phyloP scores from a whole-genome alignment of 495 filamentous ascomycete species.

The Cercophora newfieldiana region DNA sequence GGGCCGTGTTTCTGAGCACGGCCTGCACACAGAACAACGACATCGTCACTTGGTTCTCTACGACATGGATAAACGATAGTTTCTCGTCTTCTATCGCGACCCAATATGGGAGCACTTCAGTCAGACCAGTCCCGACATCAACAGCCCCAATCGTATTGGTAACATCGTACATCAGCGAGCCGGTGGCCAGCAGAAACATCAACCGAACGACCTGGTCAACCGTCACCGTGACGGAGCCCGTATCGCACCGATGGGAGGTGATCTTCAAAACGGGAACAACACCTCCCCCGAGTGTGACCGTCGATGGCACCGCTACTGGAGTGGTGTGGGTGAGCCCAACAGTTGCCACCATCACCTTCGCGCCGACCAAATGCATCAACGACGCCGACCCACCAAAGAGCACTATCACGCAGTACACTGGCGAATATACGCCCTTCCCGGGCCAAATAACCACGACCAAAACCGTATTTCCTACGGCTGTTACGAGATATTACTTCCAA shows the following conservation, averaged over 20 bases:
- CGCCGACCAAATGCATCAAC: conserved; percentile 15
- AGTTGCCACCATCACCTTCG: conserved; percentile 17
- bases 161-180: conserved; percentile 15
- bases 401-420: conserved; percentile 18
- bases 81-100: conserved; percentile 1
- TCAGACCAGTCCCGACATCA: conserved; percentile 18
- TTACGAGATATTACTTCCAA: conserved; percentile 17
- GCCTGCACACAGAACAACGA: background rate
- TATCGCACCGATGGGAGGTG: background rate
- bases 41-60: conserved; percentile 17
- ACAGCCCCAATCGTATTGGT: background rate
- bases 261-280: background rate
- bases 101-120: conserved; percentile 16
- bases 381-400: background rate
- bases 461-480: conserved; percentile 17
- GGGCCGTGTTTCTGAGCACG: background rate
- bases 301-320: conserved; percentile 14
- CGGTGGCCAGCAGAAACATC: conserved; percentile 15
- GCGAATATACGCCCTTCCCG: conserved; percentile 18
- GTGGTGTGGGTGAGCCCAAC: conserved; percentile 5
- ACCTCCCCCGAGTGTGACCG: conserved; percentile 8
- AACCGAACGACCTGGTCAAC: conserved; percentile 15
- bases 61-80: conserved; percentile 5
- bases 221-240: background rate
- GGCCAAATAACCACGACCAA: conserved; percentile 11